Conservation (phyloP, 2,329 filamentous ascomycete genomes). For the Ophiostoma angusticollis region DNA sequence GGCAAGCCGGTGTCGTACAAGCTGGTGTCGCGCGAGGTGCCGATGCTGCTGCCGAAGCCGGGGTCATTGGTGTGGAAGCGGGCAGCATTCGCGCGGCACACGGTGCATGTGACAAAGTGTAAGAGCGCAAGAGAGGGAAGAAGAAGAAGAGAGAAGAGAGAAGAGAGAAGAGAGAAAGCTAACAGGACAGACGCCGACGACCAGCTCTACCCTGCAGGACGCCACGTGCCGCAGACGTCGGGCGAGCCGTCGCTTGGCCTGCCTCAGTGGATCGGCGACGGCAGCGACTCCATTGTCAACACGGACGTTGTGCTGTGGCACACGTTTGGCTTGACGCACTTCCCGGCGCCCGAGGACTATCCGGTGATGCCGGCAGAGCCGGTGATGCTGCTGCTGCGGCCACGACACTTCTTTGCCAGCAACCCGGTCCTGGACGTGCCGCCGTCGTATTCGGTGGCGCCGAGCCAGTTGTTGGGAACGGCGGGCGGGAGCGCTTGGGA, state of each 20-base stretch:
- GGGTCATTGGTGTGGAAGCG: constrained; percentile 79
- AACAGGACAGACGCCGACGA: constrained; percentile 54
- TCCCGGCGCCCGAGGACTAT: constrained; percentile 82
- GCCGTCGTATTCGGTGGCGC: constrained; percentile 59
- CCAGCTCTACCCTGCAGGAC: constrained; percentile 73
- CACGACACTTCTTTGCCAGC: constrained; percentile 68
- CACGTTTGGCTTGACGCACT: constrained; percentile 83
- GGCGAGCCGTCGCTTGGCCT: constrained; percentile 64
- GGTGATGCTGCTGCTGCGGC: constrained; percentile 66
- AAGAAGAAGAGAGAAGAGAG: too few species aligned
- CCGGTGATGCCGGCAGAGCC: constrained; percentile 84
- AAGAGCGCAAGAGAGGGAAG: too few species aligned
- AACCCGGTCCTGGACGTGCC: constrained; percentile 75
- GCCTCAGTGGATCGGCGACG: constrained; percentile 64
- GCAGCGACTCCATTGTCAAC: constrained; percentile 57
- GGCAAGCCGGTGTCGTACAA: constrained; percentile 80
- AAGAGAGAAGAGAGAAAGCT: too few species aligned
- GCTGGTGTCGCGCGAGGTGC: constrained; percentile 76
- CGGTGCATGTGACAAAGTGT: constrained; percentile 84
- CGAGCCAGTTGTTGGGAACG: constrained; percentile 48
- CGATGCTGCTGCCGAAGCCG: constrained; percentile 64
- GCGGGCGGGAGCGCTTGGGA: constrained; percentile 34
- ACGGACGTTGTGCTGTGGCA: constrained; percentile 87
- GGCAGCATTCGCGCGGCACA: constrained; percentile 75
- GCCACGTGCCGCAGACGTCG: constrained; percentile 77